phyloP scores from a whole-genome alignment of 2,329 filamentous ascomycete genomes.

The Hymenoscyphus infarciens region DNA sequence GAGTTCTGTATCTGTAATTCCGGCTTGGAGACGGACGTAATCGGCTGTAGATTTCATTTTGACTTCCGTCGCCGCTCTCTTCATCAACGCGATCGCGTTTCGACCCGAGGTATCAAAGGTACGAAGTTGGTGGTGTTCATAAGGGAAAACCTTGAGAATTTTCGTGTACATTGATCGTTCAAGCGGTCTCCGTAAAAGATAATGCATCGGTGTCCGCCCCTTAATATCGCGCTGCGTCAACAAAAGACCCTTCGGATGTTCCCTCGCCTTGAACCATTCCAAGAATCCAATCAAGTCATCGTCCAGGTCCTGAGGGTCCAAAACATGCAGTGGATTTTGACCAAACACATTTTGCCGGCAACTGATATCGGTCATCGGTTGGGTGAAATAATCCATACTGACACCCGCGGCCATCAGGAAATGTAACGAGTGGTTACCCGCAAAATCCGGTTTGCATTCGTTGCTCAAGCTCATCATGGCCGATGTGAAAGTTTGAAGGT shows the following conservation, averaged over 20 bases:
- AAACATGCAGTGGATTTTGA: slow-evolving; percentile 24
- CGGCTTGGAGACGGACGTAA: slow-evolving; percentile 21
- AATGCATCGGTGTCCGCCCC: slow-evolving; percentile 26
- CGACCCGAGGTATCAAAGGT: slow-evolving; percentile 24
- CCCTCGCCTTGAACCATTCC: slow-evolving; percentile 23
- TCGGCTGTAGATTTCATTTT: slow-evolving; percentile 18
- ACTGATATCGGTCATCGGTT: slow-evolving; percentile 12
- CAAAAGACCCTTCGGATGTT: slow-evolving; percentile 20
- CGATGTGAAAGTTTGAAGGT: slow-evolving; percentile 15
- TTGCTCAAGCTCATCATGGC: slow-evolving; percentile 18
- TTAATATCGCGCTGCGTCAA: slow-evolving; percentile 27
- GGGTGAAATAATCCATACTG: slow-evolving; percentile 23
- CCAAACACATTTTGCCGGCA: slow-evolving; percentile 23
- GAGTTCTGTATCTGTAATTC: slow-evolving; percentile 20
- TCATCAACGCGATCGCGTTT: slow-evolving; percentile 22
- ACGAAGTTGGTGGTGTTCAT: slow-evolving; percentile 22
- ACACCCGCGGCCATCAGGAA: slow-evolving; percentile 28
- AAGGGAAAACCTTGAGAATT: slow-evolving; percentile 24
- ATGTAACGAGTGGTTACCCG: slow-evolving; percentile 24
- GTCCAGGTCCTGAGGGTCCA: slow-evolving; percentile 21
- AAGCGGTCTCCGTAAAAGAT: slow-evolving; percentile 24
- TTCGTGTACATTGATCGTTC: slow-evolving; percentile 20
- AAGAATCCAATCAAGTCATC: slow-evolving; percentile 22
- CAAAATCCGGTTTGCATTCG: slow-evolving; percentile 20
- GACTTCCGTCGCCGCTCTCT: slow-evolving; percentile 18